Evolutionary conservation across 441 rosid genomes (phyloP).

Genomic region (Jatropha podagrica): DNA sequence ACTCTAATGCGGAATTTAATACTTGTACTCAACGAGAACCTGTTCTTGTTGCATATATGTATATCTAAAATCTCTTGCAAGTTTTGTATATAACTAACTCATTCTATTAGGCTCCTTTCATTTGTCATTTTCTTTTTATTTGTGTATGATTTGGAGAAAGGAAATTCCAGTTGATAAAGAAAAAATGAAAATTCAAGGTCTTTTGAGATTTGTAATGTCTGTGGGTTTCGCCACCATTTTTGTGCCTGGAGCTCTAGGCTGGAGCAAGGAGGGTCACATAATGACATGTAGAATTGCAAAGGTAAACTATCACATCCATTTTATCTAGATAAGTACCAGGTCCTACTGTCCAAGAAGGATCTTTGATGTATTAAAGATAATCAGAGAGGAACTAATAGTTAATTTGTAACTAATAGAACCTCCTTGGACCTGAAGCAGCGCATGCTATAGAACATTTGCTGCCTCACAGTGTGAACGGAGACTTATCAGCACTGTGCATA

Average conservation of each 20-base stretch:
- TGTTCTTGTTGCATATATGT: constrained; percentile 10
- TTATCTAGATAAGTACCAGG: not conserved
- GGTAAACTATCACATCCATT: constrained; percentile 37
- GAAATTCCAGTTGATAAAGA: not conserved
- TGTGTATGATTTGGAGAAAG: not conserved
- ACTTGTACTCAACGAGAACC: constrained; percentile 53
- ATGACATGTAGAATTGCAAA: constrained; percentile 88
- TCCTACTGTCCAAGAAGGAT: no score
- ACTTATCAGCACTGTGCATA: constrained; percentile 69
- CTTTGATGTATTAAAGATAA: no score
- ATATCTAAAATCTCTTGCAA: constrained; percentile 8
- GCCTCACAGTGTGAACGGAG: constrained; percentile 64
- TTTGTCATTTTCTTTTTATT: not conserved
- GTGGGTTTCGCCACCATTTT: constrained; percentile 33
- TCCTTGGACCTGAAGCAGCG: constrained; percentile 70
- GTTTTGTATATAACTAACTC: constrained; percentile 11
- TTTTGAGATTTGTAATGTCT: constrained; percentile 31
- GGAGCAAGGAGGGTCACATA: constrained; percentile 96
- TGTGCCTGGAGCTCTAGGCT: constrained; percentile 46
- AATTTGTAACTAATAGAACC: constrained; percentile 40
- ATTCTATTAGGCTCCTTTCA: not conserved
- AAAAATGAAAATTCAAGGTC: constrained; percentile 25
- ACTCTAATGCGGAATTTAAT: constrained; percentile 32
- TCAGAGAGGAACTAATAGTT: not conserved
- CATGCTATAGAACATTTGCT: constrained; percentile 66